Base-by-base conservation (phyloP, 495 filamentous ascomycete species). In the Acidiella bohemica region DNA sequence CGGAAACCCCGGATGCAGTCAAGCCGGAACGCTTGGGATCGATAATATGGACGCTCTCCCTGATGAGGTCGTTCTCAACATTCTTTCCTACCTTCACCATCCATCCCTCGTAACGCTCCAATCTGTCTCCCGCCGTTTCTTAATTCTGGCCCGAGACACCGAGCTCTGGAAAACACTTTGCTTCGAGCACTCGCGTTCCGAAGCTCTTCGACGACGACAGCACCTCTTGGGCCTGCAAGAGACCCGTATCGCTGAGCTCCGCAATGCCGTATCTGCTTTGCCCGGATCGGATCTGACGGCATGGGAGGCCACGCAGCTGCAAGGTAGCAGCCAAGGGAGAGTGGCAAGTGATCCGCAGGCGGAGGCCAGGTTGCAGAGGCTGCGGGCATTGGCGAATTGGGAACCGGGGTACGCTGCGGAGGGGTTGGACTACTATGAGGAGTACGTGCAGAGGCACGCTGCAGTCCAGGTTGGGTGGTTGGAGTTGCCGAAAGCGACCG, bases 381-480 rank as follows among this genome's bases (percentile, higher is more conserved):
- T 53, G 53, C 71, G 67, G 60, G 72, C 62, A 44, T 70, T 80
- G 36, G 76, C 75, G 4, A 81, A 80, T 46, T 93, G 85, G 85
- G 84, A 94, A 46, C 81, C 83, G 1, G 72, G 72, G 4, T 80
- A 79, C 42, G 75, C 78, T 11, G 60, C 63, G 10, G 78, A 83
- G 55, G 62, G 63, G 26, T 64, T 81, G 11, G 72, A 81, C 36
- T 94, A 83, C 77, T 94, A 92, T 49, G 73, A 78, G 36, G 86
- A 94, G 59, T 94, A 82, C 56, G 80, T 88, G 46, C 82, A 84
- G 19, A 68, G 85, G 17, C 71, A 90, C 62, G 84, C 72, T 0
- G 78, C 81, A 0, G 68, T 85, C 21, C 70, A 67, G 5, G 60
- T 82, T 21, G 80, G 68, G 49, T 94, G 85, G 85, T 63, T 88